A percentile compares a stretch with the other conserved stretches of the same genome.
Evolutionary conservation across 352 stramenopile species (phyloP).

Genomic region (Phytophthora brassicae): DNA sequence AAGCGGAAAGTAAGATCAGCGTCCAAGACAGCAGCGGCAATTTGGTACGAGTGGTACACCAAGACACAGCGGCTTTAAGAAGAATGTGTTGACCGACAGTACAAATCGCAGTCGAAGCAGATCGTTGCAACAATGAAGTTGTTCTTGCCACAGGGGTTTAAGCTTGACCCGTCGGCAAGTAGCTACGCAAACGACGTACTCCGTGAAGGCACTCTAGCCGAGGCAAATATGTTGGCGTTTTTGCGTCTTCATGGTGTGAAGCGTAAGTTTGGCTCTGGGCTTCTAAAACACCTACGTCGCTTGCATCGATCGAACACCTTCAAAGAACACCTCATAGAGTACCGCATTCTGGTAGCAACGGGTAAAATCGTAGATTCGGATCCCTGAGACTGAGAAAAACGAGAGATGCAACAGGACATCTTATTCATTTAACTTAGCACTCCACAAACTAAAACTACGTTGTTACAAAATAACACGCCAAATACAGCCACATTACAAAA

Average conservation of each 20-base stretch:
- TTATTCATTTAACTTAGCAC: too few relatives aligned
- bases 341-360: too few relatives aligned
- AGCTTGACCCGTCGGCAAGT: slow-evolving; percentile 3
- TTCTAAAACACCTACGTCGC: slow-evolving; percentile 3
- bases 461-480: too few relatives aligned
- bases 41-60: slow-evolving; percentile 35
- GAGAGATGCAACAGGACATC: too few relatives aligned
- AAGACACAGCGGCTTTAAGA: slow-evolving; percentile 19
- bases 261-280: background rate
- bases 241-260: background rate
- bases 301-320: background rate
- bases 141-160: slow-evolving; percentile 23
- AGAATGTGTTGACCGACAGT: background rate
- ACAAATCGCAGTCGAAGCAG: slow-evolving; percentile 22
- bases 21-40: too few relatives aligned
- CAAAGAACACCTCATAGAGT: too few relatives aligned
- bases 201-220: background rate
- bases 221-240: background rate
- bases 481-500: too few relatives aligned
- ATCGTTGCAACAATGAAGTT: slow-evolving; percentile 35
- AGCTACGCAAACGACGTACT: slow-evolving; percentile 1
- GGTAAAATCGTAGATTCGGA: too few relatives aligned
- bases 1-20: too few relatives aligned
- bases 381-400: too few relatives aligned
- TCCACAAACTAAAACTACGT: too few relatives aligned